phyloP scores from a whole-genome alignment of 305 asterid species.

The Euphrasia arctica region DNA sequence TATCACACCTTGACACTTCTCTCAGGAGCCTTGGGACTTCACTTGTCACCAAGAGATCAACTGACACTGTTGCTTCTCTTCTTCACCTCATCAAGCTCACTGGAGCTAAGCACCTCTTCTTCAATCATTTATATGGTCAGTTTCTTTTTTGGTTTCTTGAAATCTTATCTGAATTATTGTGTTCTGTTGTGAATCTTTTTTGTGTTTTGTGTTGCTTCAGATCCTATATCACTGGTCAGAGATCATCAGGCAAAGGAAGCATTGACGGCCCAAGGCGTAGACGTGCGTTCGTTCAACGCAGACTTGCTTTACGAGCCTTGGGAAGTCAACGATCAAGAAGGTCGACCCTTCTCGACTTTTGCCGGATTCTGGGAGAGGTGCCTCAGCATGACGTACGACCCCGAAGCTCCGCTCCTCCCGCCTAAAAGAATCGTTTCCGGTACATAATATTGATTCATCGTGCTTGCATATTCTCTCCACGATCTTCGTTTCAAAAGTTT shows the following conservation, averaged over 20 bases:
- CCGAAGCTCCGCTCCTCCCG: conserved; percentile 89
- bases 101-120: conserved; percentile 78
- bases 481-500: neutral
- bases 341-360: conserved; percentile 71
- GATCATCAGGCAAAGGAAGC: conserved; percentile 89
- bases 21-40: conserved; percentile 81
- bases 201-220: conserved; percentile 51
- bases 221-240: conserved; percentile 81
- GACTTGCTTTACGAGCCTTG: conserved; percentile 95
- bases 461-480: too few species aligned
- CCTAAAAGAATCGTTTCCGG: conserved; percentile 82
- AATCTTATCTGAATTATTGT: neutral
- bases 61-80: conserved; percentile 75
- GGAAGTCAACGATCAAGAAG: conserved; percentile 79
- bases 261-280: conserved; percentile 62
- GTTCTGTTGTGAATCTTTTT: neutral
- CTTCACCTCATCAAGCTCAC: conserved; percentile 64
- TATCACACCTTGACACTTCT: conserved; percentile 68
- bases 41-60: conserved; percentile 79
- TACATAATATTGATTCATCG: conserved; percentile 16
- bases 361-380: conserved; percentile 81
- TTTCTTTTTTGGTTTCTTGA: neutral
- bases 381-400: conserved; percentile 84
- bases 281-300: conserved; percentile 74
- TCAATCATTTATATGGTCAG: conserved; percentile 90